These are phyloP conservation scores for Xylariales sp. DNA, from an alignment of 2,329 filamentous ascomycete species.

Conservation along the genomic window DNA sequence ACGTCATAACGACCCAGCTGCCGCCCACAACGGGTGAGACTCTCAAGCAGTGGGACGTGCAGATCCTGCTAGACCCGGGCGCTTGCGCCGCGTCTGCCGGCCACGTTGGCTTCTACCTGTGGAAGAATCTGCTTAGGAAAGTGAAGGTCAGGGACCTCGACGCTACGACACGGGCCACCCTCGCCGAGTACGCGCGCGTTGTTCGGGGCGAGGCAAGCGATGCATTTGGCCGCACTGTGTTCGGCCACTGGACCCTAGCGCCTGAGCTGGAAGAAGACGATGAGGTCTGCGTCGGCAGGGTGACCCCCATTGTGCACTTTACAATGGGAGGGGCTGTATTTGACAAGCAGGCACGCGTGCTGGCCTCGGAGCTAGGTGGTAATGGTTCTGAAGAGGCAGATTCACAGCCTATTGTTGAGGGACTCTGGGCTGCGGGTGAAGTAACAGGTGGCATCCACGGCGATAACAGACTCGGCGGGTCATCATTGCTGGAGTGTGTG, in stretches of 20 bases:
- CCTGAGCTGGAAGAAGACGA: conserved; percentile 41
- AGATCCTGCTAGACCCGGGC: conserved; percentile 56
- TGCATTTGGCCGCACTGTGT: conserved; percentile 41
- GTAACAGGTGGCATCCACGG: conserved; percentile 62
- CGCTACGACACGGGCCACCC: conserved; percentile 29
- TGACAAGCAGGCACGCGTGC: conserved; percentile 46
- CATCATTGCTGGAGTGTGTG: conserved; percentile 58
- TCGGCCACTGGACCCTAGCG: conserved; percentile 51
- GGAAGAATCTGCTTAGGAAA: conserved; percentile 57
- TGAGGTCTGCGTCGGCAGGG: conserved; percentile 51
- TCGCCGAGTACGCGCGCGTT: conserved; percentile 44
- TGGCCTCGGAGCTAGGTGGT: too few relatives aligned
- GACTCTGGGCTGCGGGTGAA: conserved; percentile 61
- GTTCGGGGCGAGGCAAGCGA: conserved; percentile 37
- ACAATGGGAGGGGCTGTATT: conserved; percentile 63
- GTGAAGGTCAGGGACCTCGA: conserved; percentile 47
- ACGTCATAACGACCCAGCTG: conserved; percentile 42
- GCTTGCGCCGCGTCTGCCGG: conserved; percentile 45
- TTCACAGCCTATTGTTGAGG: conserved; percentile 41
- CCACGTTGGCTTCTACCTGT: conserved; percentile 60
- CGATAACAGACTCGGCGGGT: conserved; percentile 57
- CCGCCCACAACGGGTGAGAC: conserved; percentile 19
- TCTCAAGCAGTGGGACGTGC: conserved; percentile 53
- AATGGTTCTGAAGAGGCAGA: too few relatives aligned
- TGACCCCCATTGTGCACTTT: conserved; percentile 62